Base-by-base conservation (phyloP, 495 filamentous ascomycete species). In the Glonium stellatum region DNA sequence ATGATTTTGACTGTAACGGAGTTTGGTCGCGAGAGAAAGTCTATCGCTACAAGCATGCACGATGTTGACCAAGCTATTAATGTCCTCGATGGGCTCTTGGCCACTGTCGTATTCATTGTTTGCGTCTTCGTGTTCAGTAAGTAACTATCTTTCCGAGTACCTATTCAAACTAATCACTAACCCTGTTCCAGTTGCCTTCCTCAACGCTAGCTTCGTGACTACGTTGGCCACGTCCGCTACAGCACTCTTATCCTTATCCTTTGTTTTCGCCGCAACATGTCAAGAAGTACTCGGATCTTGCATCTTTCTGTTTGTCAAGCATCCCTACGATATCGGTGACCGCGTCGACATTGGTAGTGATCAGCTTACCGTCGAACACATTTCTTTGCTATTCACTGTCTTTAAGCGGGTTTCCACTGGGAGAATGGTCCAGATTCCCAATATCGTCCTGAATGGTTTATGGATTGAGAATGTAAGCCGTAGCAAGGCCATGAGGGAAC, bases 301-400 rank as follows among this genome's bases (percentile, higher is more conserved):
- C 76, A 95, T 98, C 71, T 98, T 98, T 77, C 78, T 98, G 5
- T 97, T 98, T 69, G 89, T 97, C 79, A 98, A 98, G 75, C 93
- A 96, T 67, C 91, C 86, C 0, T 89, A 81, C 71, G 93, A 98
- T 70, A 89, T 97, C 23, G 90, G 93, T 42, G 93, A 98, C 69
- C 88, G 93, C 21, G 87, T 97, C 36, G 90, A 97, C 66, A 85
- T 98, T 64, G 76, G 76, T 19, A 78, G 80, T 57, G 81, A 88
- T 66, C 81, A 86, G 66, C 82, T 93, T 57, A 75, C 87, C 8
- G 92, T 98, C 21, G 89, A 97, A 74, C 89, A 92, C 70, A 97
- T 98, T 64, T 95, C 90, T 5, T 81, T 98, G 18, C 81, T 98
- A 8, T 98, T 86, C 76, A 92, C 88, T n/a, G 84, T 96, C 60